phyloP scores from a whole-genome alignment of 1,139 yeast genomes.

The Chernovozyma aurita region DNA sequence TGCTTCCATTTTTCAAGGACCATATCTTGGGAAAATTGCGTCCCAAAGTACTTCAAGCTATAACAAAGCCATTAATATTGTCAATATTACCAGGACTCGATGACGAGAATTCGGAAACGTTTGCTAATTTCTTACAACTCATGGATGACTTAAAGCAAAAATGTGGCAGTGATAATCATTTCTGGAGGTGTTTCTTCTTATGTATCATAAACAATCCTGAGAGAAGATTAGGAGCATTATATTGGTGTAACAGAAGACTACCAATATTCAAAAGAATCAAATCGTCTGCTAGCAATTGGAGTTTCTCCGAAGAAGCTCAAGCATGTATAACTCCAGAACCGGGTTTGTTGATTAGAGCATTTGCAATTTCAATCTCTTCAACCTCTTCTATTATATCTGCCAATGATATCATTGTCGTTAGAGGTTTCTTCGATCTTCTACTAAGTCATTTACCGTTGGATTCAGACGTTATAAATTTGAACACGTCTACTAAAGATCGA shows the following conservation, averaged over 20 bases:
- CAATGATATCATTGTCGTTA: constrained; percentile 62
- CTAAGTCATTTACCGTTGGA: constrained; percentile 63
- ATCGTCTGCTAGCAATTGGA: constrained; percentile 4
- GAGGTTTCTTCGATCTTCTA: constrained; percentile 85
- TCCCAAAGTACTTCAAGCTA: constrained; percentile 40
- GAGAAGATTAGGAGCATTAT: constrained; percentile 75
- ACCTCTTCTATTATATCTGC: constrained; percentile 37
- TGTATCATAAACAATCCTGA: constrained; percentile 77
- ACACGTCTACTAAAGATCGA: constrained; percentile 50
- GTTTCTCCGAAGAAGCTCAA: constrained; percentile 51
- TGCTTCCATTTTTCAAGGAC: constrained; percentile 56
- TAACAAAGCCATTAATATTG: constrained; percentile 66
- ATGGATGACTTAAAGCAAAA: constrained; percentile 58
- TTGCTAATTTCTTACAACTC: constrained; percentile 52
- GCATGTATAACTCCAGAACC: constrained; percentile 69
- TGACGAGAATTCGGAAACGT: constrained; percentile 85
- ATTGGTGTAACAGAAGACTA: constrained; percentile 64
- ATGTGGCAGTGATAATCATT: constrained; percentile 63
- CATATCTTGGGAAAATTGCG: constrained; percentile 51
- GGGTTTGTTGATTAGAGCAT: constrained; percentile 71
- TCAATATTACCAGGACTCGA: constrained; percentile 85
- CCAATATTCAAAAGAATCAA: constrained; percentile 45
- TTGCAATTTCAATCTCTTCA: constrained; percentile 60
- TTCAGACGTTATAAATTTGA: constrained; percentile 49
- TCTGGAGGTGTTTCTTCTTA: constrained; percentile 81